Conservation (phyloP, 108 stramenopile species). For the Cylindrotheca closterium region DNA sequence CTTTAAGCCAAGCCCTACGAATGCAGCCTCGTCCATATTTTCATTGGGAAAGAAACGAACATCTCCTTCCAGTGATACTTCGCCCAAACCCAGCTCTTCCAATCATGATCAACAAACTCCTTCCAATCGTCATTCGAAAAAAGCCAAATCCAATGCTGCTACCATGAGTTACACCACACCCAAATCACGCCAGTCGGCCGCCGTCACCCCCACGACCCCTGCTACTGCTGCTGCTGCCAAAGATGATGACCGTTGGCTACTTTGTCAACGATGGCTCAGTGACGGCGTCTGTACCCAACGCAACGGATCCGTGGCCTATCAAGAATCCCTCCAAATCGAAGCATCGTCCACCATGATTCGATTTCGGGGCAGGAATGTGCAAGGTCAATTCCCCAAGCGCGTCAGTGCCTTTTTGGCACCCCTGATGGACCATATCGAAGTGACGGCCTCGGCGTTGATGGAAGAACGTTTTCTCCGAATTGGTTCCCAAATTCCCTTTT, state of each 20-base stretch:
- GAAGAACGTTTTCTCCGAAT: conserved; percentile 57
- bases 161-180: not conserved
- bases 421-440: conserved; percentile 39
- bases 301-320: conserved; percentile 37
- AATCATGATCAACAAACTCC: not conserved
- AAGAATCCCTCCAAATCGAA: conserved; percentile 40
- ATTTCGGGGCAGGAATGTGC: conserved; percentile 41
- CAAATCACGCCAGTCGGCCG: conserved; percentile 1
- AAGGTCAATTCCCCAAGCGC: conserved; percentile 50
- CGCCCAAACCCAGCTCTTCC: not conserved
- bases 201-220: conserved; percentile 16
- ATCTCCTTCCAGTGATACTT: not conserved
- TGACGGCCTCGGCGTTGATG: conserved; percentile 63
- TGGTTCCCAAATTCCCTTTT: conserved; percentile 67
- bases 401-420: conserved; percentile 50
- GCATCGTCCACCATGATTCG: conserved; percentile 34
- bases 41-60: not conserved
- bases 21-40: not conserved
- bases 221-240: not conserved
- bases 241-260: conserved; percentile 32
- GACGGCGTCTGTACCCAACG: conserved; percentile 41
- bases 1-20: conserved; percentile 11
- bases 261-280: conserved; percentile 76
- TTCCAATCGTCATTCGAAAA: too few relatives aligned
- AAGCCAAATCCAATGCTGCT: not conserved